phyloP scores from a whole-genome alignment of 306 rosid genomes.

The Adenanthera pavonina region DNA sequence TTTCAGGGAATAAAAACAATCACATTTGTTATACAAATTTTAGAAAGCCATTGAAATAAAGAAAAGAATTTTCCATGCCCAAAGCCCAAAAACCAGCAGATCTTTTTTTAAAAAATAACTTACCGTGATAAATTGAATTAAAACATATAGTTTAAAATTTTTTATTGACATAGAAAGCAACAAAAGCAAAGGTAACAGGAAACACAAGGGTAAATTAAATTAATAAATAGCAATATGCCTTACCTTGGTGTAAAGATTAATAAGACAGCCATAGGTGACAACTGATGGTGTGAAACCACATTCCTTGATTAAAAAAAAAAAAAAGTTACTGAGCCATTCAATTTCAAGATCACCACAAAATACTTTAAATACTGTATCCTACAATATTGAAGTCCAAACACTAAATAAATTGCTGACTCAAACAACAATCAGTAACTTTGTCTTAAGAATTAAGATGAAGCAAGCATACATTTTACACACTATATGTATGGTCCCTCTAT shows the following conservation, averaged over 20 bases:
- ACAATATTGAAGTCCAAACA: constrained; percentile 16
- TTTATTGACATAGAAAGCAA: neutral
- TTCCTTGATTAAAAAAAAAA: constrained; percentile 58
- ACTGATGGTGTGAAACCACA: constrained; percentile 93
- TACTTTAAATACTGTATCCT: constrained; percentile 8
- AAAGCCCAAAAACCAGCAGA: neutral
- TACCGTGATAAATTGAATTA: neutral
- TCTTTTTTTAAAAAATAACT: neutral
- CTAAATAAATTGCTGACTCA: constrained; percentile 23
- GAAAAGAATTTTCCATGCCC: neutral
- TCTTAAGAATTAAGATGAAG: constrained; percentile 26
- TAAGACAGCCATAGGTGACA: constrained; percentile 91
- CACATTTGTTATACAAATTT: neutral
- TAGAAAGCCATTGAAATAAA: neutral
- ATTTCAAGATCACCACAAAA: constrained; percentile 16
- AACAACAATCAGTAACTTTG: neutral
- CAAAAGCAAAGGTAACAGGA: neutral
- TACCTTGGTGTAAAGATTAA: constrained; percentile 92
- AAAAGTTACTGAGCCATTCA: constrained; percentile 29
- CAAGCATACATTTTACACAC: constrained; percentile 19
- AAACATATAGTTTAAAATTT: neutral
- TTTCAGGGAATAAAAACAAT: neutral
- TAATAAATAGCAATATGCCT: constrained; percentile 27
- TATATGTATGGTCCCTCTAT: constrained; percentile 7
- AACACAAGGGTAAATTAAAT: neutral